Conservation (phyloP, 306 rosid species). For the Fragaria iinumae region DNA sequence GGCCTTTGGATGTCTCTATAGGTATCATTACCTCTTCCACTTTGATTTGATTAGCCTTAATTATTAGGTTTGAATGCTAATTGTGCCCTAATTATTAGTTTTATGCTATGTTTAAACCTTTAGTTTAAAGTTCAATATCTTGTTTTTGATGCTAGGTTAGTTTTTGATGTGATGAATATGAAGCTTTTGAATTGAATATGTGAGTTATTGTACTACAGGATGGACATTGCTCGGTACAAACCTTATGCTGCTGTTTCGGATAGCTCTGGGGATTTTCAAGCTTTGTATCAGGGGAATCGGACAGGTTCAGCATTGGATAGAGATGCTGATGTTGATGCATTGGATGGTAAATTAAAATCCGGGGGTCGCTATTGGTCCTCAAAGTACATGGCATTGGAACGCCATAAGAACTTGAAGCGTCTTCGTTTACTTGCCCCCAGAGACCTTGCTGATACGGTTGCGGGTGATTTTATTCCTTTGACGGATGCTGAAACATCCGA, state of each 20-base stretch:
- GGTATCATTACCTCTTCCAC: slow-evolving; percentile 29
- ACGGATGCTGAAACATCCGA: slow-evolving; percentile 44
- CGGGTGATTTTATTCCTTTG: slow-evolving; percentile 70
- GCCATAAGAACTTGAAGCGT: slow-evolving; percentile 78
- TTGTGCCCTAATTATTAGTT: not conserved
- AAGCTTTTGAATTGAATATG: not conserved
- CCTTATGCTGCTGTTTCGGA: slow-evolving; percentile 39
- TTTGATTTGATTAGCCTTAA: not conserved
- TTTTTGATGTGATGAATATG: not conserved
- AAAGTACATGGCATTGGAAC: slow-evolving; percentile 75
- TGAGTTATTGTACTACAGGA: slow-evolving; percentile 48
- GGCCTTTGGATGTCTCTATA: slow-evolving; percentile 71
- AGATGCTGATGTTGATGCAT: slow-evolving; percentile 70
- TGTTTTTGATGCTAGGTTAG: not conserved
- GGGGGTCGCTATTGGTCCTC: slow-evolving; percentile 95
- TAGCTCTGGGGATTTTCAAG: slow-evolving; percentile 38
- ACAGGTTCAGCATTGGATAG: slow-evolving; percentile 49
- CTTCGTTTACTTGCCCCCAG: slow-evolving; percentile 53
- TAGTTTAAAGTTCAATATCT: not conserved
- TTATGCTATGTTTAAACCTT: not conserved
- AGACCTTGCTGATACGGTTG: slow-evolving; percentile 25
- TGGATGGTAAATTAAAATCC: slow-evolving; percentile 64
- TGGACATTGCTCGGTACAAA: slow-evolving; percentile 88
- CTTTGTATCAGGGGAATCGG: slow-evolving; percentile 46
- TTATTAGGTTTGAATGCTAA: not conserved